Evolutionary conservation across 805 yeast species (phyloP).

Genomic region (Saccharomycopsis sp.): DNA sequence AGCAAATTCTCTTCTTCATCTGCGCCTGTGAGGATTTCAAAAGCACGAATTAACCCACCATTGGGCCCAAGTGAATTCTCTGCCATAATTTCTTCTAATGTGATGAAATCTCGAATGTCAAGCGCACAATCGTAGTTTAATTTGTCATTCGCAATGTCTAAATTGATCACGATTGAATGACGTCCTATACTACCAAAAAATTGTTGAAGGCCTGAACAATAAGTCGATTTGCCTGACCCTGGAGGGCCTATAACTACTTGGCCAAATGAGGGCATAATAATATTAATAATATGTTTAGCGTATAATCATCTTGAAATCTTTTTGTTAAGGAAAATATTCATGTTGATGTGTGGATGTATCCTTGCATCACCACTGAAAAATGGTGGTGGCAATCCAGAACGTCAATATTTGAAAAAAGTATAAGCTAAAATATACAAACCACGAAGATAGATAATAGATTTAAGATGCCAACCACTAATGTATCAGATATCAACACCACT

Average conservation of each 20-base stretch:
- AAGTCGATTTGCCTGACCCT: slow-evolving; percentile 94
- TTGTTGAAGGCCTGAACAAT: slow-evolving; percentile 87
- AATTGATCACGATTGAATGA: slow-evolving; percentile 70
- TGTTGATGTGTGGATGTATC: too few species aligned
- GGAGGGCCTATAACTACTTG: slow-evolving; percentile 97
- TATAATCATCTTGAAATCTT: neutral
- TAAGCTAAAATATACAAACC: too few species aligned
- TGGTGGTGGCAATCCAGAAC: too few species aligned
- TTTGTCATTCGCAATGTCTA: slow-evolving; percentile 41
- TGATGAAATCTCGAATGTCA: slow-evolving; percentile 50
- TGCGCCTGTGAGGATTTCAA: slow-evolving; percentile 43
- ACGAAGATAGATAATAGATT: neutral
- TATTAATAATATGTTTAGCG: neutral
- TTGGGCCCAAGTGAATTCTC: slow-evolving; percentile 53
- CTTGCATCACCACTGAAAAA: too few species aligned
- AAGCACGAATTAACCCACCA: slow-evolving; percentile 86
- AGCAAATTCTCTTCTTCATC: slow-evolving; percentile 40
- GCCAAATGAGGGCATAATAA: slow-evolving; percentile 55
- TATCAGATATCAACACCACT: slow-evolving; percentile 26
- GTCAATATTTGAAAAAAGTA: too few species aligned
- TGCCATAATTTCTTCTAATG: slow-evolving; percentile 54
- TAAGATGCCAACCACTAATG: neutral
- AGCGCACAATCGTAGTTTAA: slow-evolving; percentile 47
- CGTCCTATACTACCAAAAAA: slow-evolving; percentile 93
- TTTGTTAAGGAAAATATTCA: too few species aligned